Conservation (phyloP, 164 flowering plant species). For the Chimonanthus salicifolius region DNA sequence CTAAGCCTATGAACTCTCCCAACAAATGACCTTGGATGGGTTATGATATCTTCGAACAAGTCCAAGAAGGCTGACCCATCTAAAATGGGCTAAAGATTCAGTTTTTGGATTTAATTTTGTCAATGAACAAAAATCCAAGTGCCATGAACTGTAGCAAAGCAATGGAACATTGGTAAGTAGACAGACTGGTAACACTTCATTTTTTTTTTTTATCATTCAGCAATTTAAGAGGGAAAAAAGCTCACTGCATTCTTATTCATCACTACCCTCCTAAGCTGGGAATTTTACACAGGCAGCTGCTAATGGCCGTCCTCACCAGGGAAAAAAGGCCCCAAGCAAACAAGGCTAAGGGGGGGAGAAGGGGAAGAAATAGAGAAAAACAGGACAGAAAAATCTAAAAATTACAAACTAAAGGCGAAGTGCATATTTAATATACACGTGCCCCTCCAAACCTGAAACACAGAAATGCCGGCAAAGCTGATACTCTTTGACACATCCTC, state of each 20-base stretch:
- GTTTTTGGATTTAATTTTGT: too few relatives aligned
- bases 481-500: background rate
- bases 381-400: background rate
- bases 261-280: conserved; percentile 1
- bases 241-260: conserved; percentile 2
- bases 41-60: too few relatives aligned
- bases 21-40: too few relatives aligned
- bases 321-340: background rate
- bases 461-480: background rate
- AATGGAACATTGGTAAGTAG: background rate
- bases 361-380: too few relatives aligned
- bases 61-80: too few relatives aligned
- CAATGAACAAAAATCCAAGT: background rate
- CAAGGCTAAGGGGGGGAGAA: background rate
- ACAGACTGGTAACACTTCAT: background rate
- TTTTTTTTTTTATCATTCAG: background rate
- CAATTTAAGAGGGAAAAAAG: background rate
- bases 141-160: background rate
- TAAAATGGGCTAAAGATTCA: too few relatives aligned
- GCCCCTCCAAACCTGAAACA: background rate
- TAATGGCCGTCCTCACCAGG: conserved; percentile 1
- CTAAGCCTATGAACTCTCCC: too few relatives aligned
- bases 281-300: conserved; percentile 4
- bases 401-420: conserved; percentile 3
- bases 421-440: conserved; percentile 4